A percentile compares a stretch with the other conserved stretches of the same genome.
These are phyloP conservation scores for Dictyostelium firmibasis DNA, from an alignment of 78 protist genomes.

Conservation along the genomic window DNA sequence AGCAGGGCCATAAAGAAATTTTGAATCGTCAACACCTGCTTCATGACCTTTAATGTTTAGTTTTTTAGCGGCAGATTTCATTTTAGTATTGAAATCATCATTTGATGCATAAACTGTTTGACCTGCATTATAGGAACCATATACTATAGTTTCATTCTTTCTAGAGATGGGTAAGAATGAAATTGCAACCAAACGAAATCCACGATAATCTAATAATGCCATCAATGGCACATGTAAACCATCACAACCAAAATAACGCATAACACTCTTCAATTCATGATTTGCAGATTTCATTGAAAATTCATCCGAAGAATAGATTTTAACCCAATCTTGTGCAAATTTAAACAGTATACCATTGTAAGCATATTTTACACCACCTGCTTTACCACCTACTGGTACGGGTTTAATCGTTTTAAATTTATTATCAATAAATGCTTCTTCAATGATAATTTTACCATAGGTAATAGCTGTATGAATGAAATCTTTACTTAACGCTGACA, in stretches of 20 bases:
- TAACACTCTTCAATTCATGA: conserved; percentile 65
- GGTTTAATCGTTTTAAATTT: conserved; percentile 65
- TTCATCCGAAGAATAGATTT: conserved; percentile 65
- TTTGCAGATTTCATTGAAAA: conserved; percentile 71
- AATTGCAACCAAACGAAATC: conserved; percentile 82
- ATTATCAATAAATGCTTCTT: conserved; percentile 66
- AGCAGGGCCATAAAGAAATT: conserved; percentile 74
- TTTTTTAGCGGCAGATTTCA: conserved; percentile 69
- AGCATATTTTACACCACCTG: conserved; percentile 76
- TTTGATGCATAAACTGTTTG: conserved; percentile 12
- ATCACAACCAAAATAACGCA: conserved; percentile 81
- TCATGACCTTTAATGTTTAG: conserved; percentile 81
- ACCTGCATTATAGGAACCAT: conserved; percentile 79
- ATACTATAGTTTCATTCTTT: conserved; percentile 44
- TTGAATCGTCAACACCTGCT: conserved; percentile 38
- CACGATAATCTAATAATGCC: conserved; percentile 79
- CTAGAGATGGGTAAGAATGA: conserved; percentile 66
- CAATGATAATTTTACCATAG: conserved; percentile 84
- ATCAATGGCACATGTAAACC: conserved; percentile 82
- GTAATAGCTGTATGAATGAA: conserved; percentile 78
- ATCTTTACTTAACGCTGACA: conserved; percentile 76
- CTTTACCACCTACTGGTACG: conserved; percentile 40
- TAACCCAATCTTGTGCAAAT: conserved; percentile 73
- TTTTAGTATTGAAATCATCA: not conserved
- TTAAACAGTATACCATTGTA: conserved; percentile 81